Evolutionary conservation across 139 green algal species (phyloP), one percentile per base, ranked within the genome.

Genomic region (Yamagishiella unicocca): DNA sequence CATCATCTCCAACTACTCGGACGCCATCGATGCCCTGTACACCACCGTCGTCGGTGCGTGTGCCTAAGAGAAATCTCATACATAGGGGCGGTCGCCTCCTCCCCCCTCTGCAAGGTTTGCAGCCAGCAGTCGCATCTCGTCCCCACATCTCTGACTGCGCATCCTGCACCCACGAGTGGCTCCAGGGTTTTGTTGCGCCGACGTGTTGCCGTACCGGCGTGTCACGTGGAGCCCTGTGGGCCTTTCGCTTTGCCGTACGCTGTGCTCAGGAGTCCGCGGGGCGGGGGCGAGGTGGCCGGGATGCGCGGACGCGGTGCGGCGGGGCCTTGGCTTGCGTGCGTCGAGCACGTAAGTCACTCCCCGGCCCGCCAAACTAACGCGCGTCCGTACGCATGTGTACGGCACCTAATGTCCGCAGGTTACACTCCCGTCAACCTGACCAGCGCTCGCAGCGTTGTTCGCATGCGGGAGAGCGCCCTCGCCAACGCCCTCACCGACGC

Each of bases 401-500:
- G n/a, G 8, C 6, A 29, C 8, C 64, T 19, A 8, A 10, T 10
- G 6, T 17, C 4, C 64, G 64, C 64, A 80, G 72, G 27, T 10
- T 64, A 64, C 72, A 64, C 1, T 2, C 72, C 72, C 9, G 19
- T 24, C 9, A 22, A 25, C 24, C 72, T 62, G 12, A 35, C 21
- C 31, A 45, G 43, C 6, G 72, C 62, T 33, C 72, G 72, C 24
- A 8, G 10, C 7, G 0, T 70, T 2, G 33, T 64, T 0, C 76
- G 76, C 42, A 67, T 64, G 35, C n/a, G 70, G 27, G 90, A 93
- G 83, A 85, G 55, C 14, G 81, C 83, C 37, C 53, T 91, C n/a
- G 90, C 77, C 68, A 82, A 92, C 78, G 70, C 92, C 19, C 68
- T 93, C 27, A 68, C 42, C 67, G 87, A 89, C 19, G 74, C 90